Evolutionary conservation across 352 stramenopile species (phyloP).

Genomic region (Phytophthora cactorum): DNA sequence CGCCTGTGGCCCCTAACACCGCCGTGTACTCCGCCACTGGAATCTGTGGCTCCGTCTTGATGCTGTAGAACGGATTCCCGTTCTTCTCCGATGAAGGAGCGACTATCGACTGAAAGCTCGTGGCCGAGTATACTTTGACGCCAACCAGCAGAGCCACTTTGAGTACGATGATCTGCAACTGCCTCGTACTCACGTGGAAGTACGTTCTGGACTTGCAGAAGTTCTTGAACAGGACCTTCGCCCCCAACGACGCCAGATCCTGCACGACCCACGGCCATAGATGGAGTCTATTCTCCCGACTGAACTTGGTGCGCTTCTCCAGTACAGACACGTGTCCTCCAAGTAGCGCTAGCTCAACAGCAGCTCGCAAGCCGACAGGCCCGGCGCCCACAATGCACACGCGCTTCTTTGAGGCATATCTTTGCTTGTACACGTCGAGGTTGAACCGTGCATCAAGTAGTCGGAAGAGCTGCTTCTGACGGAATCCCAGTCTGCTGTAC

Average conservation of each 20-base stretch:
- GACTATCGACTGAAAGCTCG: conserved; percentile 52
- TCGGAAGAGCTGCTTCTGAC: too few relatives aligned
- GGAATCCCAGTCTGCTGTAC: too few relatives aligned
- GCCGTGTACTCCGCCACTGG: conserved; percentile 69
- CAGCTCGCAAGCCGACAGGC: too few relatives aligned
- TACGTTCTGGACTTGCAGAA: conserved; percentile 78
- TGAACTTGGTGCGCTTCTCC: conserved; percentile 78
- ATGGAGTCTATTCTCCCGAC: conserved; percentile 81
- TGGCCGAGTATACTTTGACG: conserved; percentile 59
- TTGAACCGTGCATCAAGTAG: too few relatives aligned
- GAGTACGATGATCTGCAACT: conserved; percentile 80
- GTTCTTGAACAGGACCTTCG: conserved; percentile 74
- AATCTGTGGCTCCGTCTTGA: conserved; percentile 69
- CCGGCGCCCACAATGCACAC: too few relatives aligned
- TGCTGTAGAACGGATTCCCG: conserved; percentile 58
- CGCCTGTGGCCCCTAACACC: conserved; percentile 60
- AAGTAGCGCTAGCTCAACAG: too few relatives aligned
- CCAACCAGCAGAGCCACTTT: conserved; percentile 76
- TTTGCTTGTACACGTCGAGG: too few relatives aligned
- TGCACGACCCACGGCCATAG: conserved; percentile 85
- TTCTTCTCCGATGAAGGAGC: conserved; percentile 30
- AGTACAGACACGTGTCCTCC: too few relatives aligned
- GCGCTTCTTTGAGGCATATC: too few relatives aligned
- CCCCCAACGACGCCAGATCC: conserved; percentile 70
- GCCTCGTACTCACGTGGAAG: conserved; percentile 81